Evolutionary conservation across 495 filamentous ascomycete genomes (phyloP).

Genomic region (Penicillium soppii): DNA sequence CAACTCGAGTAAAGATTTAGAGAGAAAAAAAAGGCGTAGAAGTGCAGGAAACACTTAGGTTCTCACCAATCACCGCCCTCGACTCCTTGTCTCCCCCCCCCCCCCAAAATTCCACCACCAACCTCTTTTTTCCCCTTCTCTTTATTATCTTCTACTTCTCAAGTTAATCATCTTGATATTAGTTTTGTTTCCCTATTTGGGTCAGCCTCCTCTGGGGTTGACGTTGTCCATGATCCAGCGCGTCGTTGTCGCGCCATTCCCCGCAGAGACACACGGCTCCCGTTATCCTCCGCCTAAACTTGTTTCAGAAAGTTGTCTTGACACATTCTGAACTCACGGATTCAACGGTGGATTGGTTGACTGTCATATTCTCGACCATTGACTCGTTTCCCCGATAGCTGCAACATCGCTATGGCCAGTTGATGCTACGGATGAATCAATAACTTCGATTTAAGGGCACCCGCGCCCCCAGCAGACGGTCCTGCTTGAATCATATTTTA

Average conservation of each 20-base stretch:
- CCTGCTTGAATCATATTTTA: constrained; percentile 25
- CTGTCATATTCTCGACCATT: too few species aligned
- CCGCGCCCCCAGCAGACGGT: constrained; percentile 53
- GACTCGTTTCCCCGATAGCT: constrained; percentile 1
- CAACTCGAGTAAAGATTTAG: not conserved
- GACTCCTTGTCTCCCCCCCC: constrained; percentile 14
- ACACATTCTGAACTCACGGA: not conserved
- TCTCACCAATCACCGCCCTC: constrained; percentile 22
- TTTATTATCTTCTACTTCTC: not conserved
- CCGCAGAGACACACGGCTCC: constrained; percentile 38
- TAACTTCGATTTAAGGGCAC: constrained; percentile 44
- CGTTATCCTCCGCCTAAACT: constrained; percentile 24
- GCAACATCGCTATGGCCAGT: constrained; percentile 38
- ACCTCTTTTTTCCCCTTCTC: constrained; percentile 11
- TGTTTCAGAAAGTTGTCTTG: constrained; percentile 12
- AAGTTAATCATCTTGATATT: not conserved
- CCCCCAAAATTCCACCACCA: constrained; percentile 9
- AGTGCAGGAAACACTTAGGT: constrained; percentile 3
- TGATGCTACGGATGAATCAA: constrained; percentile 48
- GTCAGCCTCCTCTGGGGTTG: constrained; percentile 31
- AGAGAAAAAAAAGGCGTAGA: not conserved
- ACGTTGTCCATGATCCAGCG: constrained; percentile 37
- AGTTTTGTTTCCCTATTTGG: constrained; percentile 5
- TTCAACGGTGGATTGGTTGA: not conserved
- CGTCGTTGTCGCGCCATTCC: constrained; percentile 41